Base-by-base conservation (phyloP, 208 protist species). In the Leishmania mexicana region DNA sequence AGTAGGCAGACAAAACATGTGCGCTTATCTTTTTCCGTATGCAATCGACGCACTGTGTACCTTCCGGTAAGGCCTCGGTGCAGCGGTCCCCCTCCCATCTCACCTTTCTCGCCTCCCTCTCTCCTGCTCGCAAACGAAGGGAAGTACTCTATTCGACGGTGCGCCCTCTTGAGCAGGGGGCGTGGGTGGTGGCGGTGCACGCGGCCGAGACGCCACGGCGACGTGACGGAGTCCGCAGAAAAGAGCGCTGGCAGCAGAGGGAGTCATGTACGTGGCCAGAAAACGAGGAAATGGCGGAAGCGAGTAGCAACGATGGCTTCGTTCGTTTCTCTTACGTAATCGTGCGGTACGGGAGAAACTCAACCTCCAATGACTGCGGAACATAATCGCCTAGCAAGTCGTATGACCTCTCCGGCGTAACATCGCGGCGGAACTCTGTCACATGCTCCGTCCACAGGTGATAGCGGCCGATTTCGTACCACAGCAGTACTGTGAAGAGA, bases 401-500 rank as follows among this genome's bases (percentile, higher is more conserved):
- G 71, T 89, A 92, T n/a, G 87, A 89, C 45, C 88, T 86, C 83
- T 95, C 86, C 42, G 92, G 92, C 11, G 89, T 89, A 0, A 93
- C 82, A 49, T 90, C 89, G 1, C 86, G 84, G 28, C 87, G 82
- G 73, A 95, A 90, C 86, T 97, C 92, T 7, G 85, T 88, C 17
- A 80, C 86, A 83, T 97, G 79, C 74, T 96, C 94, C 10, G 88
- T 72, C 94, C 94, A 97, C 4, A 96, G 72, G 73, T 97, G 94
- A 67, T 90, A 96, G 68, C 94, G 87, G 5, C 94, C 94, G 7
- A 96, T 80, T 70, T 97, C 94, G 76, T 97, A 97, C 94, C 94
- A 97, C 85, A 95, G 89, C 28, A 97, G 83, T 31, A 62, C 40
- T 35, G 72, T 31, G 84, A 93, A 95, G 45, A 94, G 58, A n/a